Conservation (phyloP, 73 alveolate species). For the Paramecium octaurelia region DNA sequence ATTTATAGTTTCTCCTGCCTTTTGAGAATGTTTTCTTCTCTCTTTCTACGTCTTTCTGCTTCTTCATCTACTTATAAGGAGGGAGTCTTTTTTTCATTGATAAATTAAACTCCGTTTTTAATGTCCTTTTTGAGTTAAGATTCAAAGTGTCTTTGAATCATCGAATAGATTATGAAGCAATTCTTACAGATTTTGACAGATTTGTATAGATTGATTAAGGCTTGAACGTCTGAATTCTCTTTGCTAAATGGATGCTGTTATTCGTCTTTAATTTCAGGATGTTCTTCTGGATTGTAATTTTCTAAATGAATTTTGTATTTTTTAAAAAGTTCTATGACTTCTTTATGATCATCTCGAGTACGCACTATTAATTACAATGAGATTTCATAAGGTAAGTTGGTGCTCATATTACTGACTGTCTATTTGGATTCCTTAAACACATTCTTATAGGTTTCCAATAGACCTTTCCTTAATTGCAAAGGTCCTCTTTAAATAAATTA, state of each 20-base stretch:
- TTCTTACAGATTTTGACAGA: constrained; percentile 28
- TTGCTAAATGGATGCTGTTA: background rate
- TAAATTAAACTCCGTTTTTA: background rate
- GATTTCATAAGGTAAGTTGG: constrained; percentile 36
- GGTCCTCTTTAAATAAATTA: constrained; percentile 8
- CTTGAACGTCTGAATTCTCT: background rate
- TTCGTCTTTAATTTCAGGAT: background rate
- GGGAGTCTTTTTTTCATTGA: background rate
- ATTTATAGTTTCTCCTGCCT: background rate
- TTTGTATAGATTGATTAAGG: constrained; percentile 4
- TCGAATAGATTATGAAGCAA: constrained; percentile 14
- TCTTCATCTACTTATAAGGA: background rate
- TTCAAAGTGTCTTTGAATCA: constrained; percentile 21
- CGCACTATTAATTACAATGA: background rate
- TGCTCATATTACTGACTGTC: constrained; percentile 23
- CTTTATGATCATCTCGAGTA: constrained; percentile 20
- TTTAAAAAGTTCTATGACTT: constrained; percentile 11
- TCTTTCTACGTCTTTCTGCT: background rate
- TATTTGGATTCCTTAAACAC: constrained; percentile 18
- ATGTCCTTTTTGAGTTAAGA: background rate
- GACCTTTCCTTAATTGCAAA: constrained; percentile 15
- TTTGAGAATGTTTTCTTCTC: background rate
- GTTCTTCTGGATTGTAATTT: constrained; percentile 21
- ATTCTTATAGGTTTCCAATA: constrained; percentile 12
- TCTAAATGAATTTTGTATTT: constrained; percentile 41